phyloP scores from a whole-genome alignment of 371 early-diverging fungal species.

The Mucor sp. region DNA sequence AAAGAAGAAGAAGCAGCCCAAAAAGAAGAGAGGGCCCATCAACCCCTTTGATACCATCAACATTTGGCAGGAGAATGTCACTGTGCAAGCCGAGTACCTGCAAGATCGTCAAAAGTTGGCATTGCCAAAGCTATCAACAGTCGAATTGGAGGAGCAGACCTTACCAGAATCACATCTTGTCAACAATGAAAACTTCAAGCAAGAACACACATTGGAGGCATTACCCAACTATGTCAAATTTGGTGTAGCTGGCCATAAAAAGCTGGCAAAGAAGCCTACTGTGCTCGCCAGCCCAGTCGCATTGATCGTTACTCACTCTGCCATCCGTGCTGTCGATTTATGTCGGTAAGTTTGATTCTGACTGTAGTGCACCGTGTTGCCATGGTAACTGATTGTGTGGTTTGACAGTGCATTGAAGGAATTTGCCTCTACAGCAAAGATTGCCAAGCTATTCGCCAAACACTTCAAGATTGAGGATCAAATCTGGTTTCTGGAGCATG shows the following conservation, averaged over 20 bases:
- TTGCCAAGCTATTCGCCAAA: conserved; percentile 85
- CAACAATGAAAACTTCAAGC: conserved; percentile 50
- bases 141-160: conserved; percentile 55
- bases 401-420: conserved; percentile 32
- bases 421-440: conserved; percentile 50
- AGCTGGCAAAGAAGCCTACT: conserved; percentile 54
- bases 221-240: conserved; percentile 63
- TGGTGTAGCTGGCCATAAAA: conserved; percentile 52
- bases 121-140: conserved; percentile 47
- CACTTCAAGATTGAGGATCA: conserved; percentile 86
- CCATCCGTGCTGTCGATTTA: conserved; percentile 75
- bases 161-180: conserved; percentile 49
- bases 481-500: conserved; percentile 56
- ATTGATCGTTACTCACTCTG: conserved; percentile 74
- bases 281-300: conserved; percentile 64
- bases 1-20: conserved; percentile 55
- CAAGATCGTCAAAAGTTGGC: conserved; percentile 54
- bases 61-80: conserved; percentile 38
- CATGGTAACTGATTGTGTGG: background rate
- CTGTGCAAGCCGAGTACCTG: conserved; percentile 47
- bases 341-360: conserved; percentile 39
- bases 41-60: conserved; percentile 49
- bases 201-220: conserved; percentile 56
- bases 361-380: background rate
- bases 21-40: conserved; percentile 42